Evolutionary conservation across 2,329 filamentous ascomycete species (phyloP), one percentile per base, ranked within the genome.

Genomic region (Ceratocystis cubensis): DNA sequence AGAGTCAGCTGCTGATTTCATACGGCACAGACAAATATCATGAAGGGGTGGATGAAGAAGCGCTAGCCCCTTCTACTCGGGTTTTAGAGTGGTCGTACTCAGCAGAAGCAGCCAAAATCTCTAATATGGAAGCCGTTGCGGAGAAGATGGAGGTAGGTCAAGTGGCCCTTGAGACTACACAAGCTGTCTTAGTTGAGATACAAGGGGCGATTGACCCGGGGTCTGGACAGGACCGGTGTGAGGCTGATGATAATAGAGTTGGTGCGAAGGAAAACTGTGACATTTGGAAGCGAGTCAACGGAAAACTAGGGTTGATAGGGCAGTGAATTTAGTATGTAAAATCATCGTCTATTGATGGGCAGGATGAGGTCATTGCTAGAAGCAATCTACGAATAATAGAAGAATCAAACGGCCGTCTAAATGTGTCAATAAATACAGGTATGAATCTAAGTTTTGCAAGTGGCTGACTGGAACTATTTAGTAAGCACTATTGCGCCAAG

Each of bases 71-170:
- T 8, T 75, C 77, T 22, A 74, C 72, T 41, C 77, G 78, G 56
- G 76, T 84, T 62, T 78, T 79, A 69, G 80, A 81, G 8, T 88
- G 85, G 84, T 78, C 84, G 7, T 79, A 78, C 70, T 83, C 85
- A 1, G 80, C 83, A 1, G 81, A 86, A 66, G 78, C 82, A 2
- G 82, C 84, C 70, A 85, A 84, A 70, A 81, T 84, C 65, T 75
- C 78, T 1, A 84, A 80, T 0, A 77, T 85, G 10, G 83, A 86
- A 70, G 74, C 76, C 7, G 81, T 87, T 10, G 80, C 81, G 7
- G 83, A 85, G 71, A 82, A 80, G 69, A 78, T 87, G 2, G 84
- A 87, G 64, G 76, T 79, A 64, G 84, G 84, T 0, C 80, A 84
- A 70, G 71, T 80, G 13, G 81, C 82, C 2, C 73, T 87, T 22